A percentile compares a stretch with the other conserved stretches of the same genome.
phyloP scores from a whole-genome alignment of 2,329 filamentous ascomycete genomes.

The Diaporthe velutina region DNA sequence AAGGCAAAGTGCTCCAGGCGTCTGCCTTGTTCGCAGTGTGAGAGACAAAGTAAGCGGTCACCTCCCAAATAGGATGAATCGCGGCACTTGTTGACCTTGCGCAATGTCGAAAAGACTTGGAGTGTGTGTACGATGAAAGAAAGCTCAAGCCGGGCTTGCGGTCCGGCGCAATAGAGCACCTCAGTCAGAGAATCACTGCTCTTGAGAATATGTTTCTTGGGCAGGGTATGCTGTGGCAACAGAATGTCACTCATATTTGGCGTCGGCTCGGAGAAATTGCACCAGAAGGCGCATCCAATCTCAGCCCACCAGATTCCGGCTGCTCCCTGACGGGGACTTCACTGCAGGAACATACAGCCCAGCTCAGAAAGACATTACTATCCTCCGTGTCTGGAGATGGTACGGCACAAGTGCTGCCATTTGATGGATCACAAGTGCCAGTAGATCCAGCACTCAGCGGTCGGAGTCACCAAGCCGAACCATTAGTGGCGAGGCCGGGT shows the following conservation, averaged over 20 bases:
- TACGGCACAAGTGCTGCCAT: background rate
- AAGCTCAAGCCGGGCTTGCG: constrained; percentile 51
- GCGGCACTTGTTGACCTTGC: background rate
- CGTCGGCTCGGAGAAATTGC: constrained; percentile 26
- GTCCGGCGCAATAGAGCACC: constrained; percentile 50
- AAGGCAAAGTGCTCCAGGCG: constrained; percentile 58
- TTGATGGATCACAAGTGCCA: background rate
- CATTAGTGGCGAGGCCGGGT: background rate
- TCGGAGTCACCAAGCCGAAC: background rate
- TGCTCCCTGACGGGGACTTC: background rate
- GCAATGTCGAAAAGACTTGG: constrained; percentile 40
- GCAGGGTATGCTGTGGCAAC: constrained; percentile 52
- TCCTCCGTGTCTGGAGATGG: background rate
- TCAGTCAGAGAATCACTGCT: constrained; percentile 49
- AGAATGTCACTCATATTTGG: constrained; percentile 43
- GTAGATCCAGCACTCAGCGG: background rate
- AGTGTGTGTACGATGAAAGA: constrained; percentile 52
- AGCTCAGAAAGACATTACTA: background rate
- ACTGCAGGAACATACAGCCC: background rate
- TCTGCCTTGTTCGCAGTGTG: constrained; percentile 58
- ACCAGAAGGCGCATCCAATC: background rate
- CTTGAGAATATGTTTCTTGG: constrained; percentile 56
- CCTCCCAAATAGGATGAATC: background rate
- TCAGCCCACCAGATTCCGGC: background rate
- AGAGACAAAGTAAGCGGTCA: constrained; percentile 46